Base-by-base conservation (phyloP, 768 basidiomycete species). In the Tricholoma terreum region DNA sequence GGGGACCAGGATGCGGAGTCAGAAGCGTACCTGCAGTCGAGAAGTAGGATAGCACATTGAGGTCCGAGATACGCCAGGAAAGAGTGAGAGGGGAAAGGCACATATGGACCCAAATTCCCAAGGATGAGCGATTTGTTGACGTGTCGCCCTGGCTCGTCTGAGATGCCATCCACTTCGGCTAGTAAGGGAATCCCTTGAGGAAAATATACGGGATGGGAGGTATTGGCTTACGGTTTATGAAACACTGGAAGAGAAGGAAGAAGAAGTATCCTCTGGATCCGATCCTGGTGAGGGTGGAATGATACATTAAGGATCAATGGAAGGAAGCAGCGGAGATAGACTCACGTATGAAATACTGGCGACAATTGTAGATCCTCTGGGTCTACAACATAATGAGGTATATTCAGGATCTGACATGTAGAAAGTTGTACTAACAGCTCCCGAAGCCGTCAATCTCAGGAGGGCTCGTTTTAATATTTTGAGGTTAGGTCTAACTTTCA, bases 191-290 rank as follows among this genome's bases (percentile, higher is more conserved):
- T 10, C 31, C 24, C 48, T 57, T 56, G 45, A 31, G 31, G 50
- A 17, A 19, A 56, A 50, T 19, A n/a, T 31, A 34, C 17, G 51
- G 57, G 27, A 12, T 14, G 52, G 53, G 54, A 10, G 53, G 19
- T 40, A 60, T 49, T 52, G 24, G 11, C 81, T 53, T 63, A 90
- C 90, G 83, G 60, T 89, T 87, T 63, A 90, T 84, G 70, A 95
- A 95, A 63, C 90, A 92, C 63, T 99, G 96, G 78, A 99, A 98
- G 1, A 99, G 78, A 19, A 96, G 77, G 74, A 86, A 99, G 77
- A 86, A 95, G 70, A 95, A 95, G 73, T 94, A 97, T 19, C 87
- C 92, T 61, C 90, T 77, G 0, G 84, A 72, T 6, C 95, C 96
- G 54, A 98, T 90, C 7, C 89, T 92, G 58, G 45, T 52, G 61